Conservation (phyloP, 1,284 basidiomycete species). For the Ustilago sp. region DNA sequence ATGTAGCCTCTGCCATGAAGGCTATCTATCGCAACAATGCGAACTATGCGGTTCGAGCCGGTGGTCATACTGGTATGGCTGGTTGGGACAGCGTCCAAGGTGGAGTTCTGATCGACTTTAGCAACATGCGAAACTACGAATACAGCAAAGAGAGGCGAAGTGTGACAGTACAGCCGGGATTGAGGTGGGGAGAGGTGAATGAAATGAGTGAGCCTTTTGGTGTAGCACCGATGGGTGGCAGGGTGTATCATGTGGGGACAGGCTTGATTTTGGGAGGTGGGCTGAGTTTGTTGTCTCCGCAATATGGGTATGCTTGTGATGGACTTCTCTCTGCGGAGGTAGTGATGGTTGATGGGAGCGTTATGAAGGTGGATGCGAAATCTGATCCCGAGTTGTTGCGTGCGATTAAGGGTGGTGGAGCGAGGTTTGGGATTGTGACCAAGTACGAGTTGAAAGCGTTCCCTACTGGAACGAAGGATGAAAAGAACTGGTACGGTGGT, state of each 20-base stretch:
- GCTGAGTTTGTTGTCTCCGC: constrained; percentile 33
- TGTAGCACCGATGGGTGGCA: constrained; percentile 41
- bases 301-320: constrained; percentile 50
- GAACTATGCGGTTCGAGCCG: constrained; percentile 50
- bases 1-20: constrained; percentile 18
- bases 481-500: constrained; percentile 44
- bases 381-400: constrained; percentile 29
- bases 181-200: constrained; percentile 48
- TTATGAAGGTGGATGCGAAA: constrained; percentile 9
- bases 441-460: constrained; percentile 27
- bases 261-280: constrained; percentile 53
- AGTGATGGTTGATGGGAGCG: constrained; percentile 27
- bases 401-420: constrained; percentile 54
- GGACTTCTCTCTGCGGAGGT: constrained; percentile 28
- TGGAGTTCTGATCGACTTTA: constrained; percentile 48
- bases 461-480: constrained; percentile 18
- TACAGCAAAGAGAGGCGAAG: constrained; percentile 12
- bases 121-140: constrained; percentile 25
- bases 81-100: constrained; percentile 35
- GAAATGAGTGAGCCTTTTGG: constrained; percentile 12
- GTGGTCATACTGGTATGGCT: constrained; percentile 52
- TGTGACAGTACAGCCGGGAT: constrained; percentile 33
- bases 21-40: constrained; percentile 16
- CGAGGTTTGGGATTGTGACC: constrained; percentile 54
- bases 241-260: constrained; percentile 46